phyloP scores from a whole-genome alignment of 2,329 filamentous ascomycete genomes.

The Karstenula rhodostoma region DNA sequence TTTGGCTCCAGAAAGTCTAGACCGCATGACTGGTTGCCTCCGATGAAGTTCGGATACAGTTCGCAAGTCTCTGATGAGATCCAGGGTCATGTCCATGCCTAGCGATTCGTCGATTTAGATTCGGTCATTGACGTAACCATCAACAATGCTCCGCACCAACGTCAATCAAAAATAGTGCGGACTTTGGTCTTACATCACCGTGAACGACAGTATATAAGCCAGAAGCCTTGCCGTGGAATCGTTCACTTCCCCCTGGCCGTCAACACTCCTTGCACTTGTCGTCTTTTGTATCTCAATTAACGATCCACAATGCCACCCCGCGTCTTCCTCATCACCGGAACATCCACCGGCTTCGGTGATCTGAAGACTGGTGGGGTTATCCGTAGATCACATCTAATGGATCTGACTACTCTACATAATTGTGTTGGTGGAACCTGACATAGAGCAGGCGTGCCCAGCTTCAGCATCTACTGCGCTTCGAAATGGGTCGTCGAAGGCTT shows the following conservation, averaged over 20 bases:
- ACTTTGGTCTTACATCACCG: slow-evolving; percentile 3
- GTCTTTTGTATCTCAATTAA: neutral
- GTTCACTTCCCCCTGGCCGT: neutral
- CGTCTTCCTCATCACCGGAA: slow-evolving; percentile 59
- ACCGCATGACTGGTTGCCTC: neutral
- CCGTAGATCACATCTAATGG: slow-evolving; percentile 25
- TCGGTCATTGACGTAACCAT: slow-evolving; percentile 10
- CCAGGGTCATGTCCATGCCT: neutral
- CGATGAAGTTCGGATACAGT: neutral
- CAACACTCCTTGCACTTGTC: neutral
- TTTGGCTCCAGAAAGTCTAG: neutral
- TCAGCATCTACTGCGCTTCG: slow-evolving; percentile 51
- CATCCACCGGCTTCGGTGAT: slow-evolving; percentile 56
- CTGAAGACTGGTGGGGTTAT: slow-evolving; percentile 28
- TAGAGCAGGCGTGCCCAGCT: slow-evolving; percentile 42
- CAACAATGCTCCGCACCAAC: slow-evolving; percentile 1
- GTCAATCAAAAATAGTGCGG: slow-evolving; percentile 12
- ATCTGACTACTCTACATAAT: neutral
- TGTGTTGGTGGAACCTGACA: neutral
- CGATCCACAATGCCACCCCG: slow-evolving; percentile 49
- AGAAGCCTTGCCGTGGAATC: neutral
- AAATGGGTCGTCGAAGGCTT: slow-evolving; percentile 61
- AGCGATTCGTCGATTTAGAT: neutral
- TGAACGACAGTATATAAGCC: neutral
- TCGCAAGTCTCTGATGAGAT: neutral